phyloP scores from a whole-genome alignment of 768 basidiomycete species.

The Dendrothele bispora region DNA sequence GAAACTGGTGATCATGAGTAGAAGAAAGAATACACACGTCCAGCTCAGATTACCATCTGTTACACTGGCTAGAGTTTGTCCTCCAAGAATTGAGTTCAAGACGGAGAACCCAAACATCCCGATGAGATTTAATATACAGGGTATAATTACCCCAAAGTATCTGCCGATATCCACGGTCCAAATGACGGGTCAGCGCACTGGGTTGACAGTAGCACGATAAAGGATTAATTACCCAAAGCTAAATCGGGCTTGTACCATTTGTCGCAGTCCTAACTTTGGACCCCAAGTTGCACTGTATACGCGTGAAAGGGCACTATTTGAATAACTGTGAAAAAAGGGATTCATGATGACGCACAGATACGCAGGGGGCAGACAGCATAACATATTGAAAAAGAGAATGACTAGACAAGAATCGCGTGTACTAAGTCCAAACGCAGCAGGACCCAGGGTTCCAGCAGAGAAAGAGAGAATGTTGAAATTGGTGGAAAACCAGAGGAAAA shows the following conservation, averaged over 20 bases:
- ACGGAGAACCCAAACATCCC: constrained; percentile 70
- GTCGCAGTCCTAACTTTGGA: constrained; percentile 80
- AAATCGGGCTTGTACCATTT: constrained; percentile 71
- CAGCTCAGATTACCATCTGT: constrained; percentile 40
- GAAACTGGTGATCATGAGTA: not conserved
- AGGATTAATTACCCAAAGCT: constrained; percentile 36
- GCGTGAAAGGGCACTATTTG: too few species aligned
- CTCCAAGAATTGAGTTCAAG: constrained; percentile 72
- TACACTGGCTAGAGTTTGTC: constrained; percentile 47
- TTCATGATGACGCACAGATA: constrained; percentile 37
- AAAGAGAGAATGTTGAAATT: constrained; percentile 51
- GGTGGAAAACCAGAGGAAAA: constrained; percentile 54
- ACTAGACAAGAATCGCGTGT: constrained; percentile 43
- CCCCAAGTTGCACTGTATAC: constrained; percentile 86
- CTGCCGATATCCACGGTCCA: constrained; percentile 30
- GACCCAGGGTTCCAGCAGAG: constrained; percentile 46
- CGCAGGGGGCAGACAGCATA: constrained; percentile 42
- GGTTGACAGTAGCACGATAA: too few species aligned
- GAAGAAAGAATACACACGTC: constrained; percentile 31
- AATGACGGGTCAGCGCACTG: too few species aligned
- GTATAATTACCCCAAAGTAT: constrained; percentile 60
- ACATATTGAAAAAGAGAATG: constrained; percentile 46
- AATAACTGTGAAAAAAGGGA: too few species aligned
- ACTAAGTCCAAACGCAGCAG: constrained; percentile 38
- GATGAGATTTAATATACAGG: constrained; percentile 61